Evolutionary conservation across 106 monocot species (phyloP).

Genomic region (Agapanthus africanus): DNA sequence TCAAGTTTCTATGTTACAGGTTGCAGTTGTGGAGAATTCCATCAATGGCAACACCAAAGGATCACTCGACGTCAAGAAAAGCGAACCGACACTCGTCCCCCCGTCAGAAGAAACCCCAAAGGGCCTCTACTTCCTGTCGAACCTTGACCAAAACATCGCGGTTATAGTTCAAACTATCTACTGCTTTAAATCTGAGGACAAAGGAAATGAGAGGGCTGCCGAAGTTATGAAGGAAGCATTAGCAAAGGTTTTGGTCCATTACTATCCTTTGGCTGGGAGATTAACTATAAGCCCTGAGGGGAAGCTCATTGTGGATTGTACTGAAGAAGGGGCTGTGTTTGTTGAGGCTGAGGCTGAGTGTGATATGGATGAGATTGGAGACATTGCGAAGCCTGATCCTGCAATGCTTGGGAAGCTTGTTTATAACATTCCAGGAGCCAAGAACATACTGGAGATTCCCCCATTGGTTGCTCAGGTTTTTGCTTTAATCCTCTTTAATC

Average conservation of each 20-base stretch:
- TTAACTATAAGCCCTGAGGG: conserved; percentile 56
- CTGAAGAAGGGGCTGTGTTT: conserved; percentile 67
- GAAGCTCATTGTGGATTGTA: conserved; percentile 70
- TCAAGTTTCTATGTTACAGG: neutral
- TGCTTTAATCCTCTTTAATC: neutral
- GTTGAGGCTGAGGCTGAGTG: conserved; percentile 74
- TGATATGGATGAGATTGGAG: conserved; percentile 48
- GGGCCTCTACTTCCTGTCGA: conserved; percentile 68
- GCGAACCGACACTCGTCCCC: conserved; percentile 39
- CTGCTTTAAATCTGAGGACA: conserved; percentile 44
- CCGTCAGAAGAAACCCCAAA: conserved; percentile 37
- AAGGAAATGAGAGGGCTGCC: conserved; percentile 14
- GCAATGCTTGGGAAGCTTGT: conserved; percentile 61
- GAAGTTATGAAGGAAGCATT: conserved; percentile 39
- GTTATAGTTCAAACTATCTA: conserved; percentile 74
- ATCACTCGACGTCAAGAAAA: conserved; percentile 22
- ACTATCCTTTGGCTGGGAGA: conserved; percentile 73
- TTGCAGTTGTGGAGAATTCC: neutral
- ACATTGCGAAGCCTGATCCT: conserved; percentile 69
- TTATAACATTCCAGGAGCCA: conserved; percentile 55
- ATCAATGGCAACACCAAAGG: neutral
- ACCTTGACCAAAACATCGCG: conserved; percentile 87
- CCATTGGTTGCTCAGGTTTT: conserved; percentile 67
- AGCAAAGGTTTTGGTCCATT: conserved; percentile 57
- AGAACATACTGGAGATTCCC: conserved; percentile 74